Evolutionary conservation across 2,329 filamentous ascomycete genomes (phyloP), one percentile per base, ranked within the genome.

Genomic region (Aschersonia sp.): DNA sequence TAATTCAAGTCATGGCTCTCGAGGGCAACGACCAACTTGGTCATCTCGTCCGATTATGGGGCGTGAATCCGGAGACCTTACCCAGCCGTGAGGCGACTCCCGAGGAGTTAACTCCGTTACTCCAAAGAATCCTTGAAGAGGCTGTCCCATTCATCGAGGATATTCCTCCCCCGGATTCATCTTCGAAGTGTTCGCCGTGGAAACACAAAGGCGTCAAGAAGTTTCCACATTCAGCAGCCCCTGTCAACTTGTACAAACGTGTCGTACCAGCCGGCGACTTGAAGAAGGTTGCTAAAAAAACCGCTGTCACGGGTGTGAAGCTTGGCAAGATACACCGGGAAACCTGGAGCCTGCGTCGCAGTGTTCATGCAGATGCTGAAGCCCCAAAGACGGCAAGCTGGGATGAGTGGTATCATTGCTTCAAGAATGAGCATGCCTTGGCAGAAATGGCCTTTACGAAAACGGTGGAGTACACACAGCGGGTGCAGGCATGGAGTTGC

Each of bases 281-380:
- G 5, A 61, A 63, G 45, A 56, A 56, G 39, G 54, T 69, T 40
- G 63, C 64, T 6, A 56, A 60, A 37, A 56, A 59, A 50, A 60
- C 60, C 46, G 57, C 58, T 5, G 53, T 57, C 41, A 46, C 41
- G 1, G 50, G 55, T 8, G 49, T 59, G 12, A 49, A 49, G 30
- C 51, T 50, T 6, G 39, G 45, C 6, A 55, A 54, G 37, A 32
- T 57, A 14, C 53, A 52, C 30, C 46, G 58, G 1, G 81, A 84
- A 62, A 72, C 68, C 14, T 87, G 83, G 83, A 73, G 73, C 47
- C 76, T 76, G 41, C 72, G 84, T 48, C 71, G 71, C 43, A 83
- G 78, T 58, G 63, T 74, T 41, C 83, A 87, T 58, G 65, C 66
- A 49, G 71, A 82, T 55, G 64, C 61, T 5, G 63, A 67, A 14